A percentile compares a stretch with the other conserved stretches of the same genome.
phyloP scores from a whole-genome alignment of 2,329 filamentous ascomycete species.

The Paecilomyces sp. region DNA sequence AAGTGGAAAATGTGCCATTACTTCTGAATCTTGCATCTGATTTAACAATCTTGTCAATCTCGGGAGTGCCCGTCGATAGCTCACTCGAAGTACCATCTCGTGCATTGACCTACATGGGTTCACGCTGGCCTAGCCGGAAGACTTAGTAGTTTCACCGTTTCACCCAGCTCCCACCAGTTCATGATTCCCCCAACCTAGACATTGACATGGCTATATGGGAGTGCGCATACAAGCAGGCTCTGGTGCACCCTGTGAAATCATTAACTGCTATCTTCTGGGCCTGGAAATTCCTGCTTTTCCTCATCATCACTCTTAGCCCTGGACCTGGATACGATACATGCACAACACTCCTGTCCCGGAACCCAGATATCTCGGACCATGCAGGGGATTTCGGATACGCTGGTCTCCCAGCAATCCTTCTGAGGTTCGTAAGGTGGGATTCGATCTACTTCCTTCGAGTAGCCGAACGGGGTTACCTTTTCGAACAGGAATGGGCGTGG shows the following conservation, averaged over 20 bases:
- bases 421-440: slow-evolving; percentile 54
- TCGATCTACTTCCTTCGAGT: slow-evolving; percentile 53
- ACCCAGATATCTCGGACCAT: slow-evolving; percentile 5
- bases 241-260: slow-evolving; percentile 22
- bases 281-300: slow-evolving; percentile 52
- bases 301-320: slow-evolving; percentile 44
- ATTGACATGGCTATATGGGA: not conserved
- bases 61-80: not conserved
- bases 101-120: not conserved
- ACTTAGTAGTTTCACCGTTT: not conserved
- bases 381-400: slow-evolving; percentile 4
- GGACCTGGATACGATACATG: slow-evolving; percentile 59
- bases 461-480: slow-evolving; percentile 48
- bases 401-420: slow-evolving; percentile 18
- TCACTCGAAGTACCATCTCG: not conserved
- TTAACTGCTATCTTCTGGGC: slow-evolving; percentile 38
- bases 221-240: not conserved
- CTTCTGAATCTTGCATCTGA: not conserved
- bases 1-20: not conserved
- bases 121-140: not conserved
- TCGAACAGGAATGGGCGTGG: slow-evolving; percentile 63
- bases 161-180: not conserved
- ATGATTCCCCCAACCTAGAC: not conserved
- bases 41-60: not conserved
- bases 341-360: slow-evolving; percentile 41